Evolutionary conservation across 2,329 filamentous ascomycete genomes (phyloP).

Genomic region (Stagonosporopsis rhizophila): DNA sequence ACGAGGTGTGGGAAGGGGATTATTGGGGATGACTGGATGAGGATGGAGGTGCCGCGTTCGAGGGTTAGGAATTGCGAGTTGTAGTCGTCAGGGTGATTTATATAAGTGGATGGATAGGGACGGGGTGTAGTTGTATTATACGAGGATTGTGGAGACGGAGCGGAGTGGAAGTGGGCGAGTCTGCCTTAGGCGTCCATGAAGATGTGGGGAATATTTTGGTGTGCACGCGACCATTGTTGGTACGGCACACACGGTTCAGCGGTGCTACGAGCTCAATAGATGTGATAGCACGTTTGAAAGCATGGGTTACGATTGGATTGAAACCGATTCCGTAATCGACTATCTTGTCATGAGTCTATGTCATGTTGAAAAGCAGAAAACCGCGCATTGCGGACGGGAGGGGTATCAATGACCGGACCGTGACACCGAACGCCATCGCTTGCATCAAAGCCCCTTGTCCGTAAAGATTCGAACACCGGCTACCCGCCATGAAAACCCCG

Average conservation of each 20-base stretch:
- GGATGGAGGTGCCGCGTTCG: slow-evolving; percentile 13
- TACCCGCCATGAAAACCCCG: neutral
- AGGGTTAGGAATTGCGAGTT: neutral
- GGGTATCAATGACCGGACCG: slow-evolving; percentile 1
- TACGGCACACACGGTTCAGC: neutral
- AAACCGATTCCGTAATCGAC: neutral
- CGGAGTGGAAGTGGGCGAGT: neutral
- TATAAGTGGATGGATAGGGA: neutral
- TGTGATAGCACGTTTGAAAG: too few relatives aligned
- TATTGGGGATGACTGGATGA: slow-evolving; percentile 35
- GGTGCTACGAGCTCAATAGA: too few relatives aligned
- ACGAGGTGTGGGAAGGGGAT: slow-evolving; percentile 28
- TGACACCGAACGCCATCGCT: slow-evolving; percentile 6
- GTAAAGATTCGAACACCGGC: neutral
- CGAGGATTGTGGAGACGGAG: neutral
- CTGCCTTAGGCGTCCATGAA: slow-evolving; percentile 1
- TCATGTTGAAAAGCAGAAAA: neutral
- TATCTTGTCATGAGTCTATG: neutral
- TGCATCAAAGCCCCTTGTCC: neutral
- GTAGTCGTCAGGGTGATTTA: neutral
- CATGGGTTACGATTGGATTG: neutral
- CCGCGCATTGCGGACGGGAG: neutral
- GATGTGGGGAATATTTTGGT: neutral
- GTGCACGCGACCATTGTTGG: neutral
- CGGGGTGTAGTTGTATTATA: neutral